Evolutionary conservation across 768 basidiomycete genomes (phyloP), one percentile per base, ranked within the genome.

Genomic region (Agrocybe praecox): DNA sequence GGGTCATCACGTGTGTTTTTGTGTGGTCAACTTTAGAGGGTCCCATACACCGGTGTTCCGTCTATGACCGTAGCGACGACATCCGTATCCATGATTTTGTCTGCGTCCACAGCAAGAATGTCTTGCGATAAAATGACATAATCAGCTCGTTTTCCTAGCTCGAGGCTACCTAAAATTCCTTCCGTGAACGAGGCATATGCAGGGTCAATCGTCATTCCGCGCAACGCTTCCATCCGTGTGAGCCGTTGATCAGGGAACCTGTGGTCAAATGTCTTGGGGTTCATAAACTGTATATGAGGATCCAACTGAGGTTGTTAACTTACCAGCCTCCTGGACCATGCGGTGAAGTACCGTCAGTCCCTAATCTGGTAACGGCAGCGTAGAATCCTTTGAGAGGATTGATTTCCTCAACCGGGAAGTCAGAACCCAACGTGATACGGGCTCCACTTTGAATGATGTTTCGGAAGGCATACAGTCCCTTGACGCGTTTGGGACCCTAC

Each of bases 101-200:
- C 62, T 1, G 69, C 65, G 1, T 83, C 74, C 15, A 94, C 70
- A 10, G 73, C 71, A 88, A 95, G 89, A 60, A 96, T 89, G 68
- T 96, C 87, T 57, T 84, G 83, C 6, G 89, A 89, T 55, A 95
- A 78, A 11, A 97, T 76, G 12, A 90, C 87, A 62, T 87, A 91
- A 70, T 98, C 95, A 6, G 93, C 95, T 26, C 81, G 77, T 66
- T 94, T 94, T 19, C 94, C 93, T 0, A 78, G 69, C 22, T 80
- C 80, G 24, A 97, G 78, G 2, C 90, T 90, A 21, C 95, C 95
- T 2, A 92, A 76, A 5, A 65, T 73, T 33, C 80, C 67, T 62
- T 93, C 91, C 0, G 83, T 84, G 72, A 96, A 94, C 0, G 90
- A 89, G 11, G 94, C 94, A 67, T 90, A 94, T 0, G 94, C 94